Conservation (phyloP, 1,284 basidiomycete genomes). For the Cutaneotrichosporon daszewskae region DNA sequence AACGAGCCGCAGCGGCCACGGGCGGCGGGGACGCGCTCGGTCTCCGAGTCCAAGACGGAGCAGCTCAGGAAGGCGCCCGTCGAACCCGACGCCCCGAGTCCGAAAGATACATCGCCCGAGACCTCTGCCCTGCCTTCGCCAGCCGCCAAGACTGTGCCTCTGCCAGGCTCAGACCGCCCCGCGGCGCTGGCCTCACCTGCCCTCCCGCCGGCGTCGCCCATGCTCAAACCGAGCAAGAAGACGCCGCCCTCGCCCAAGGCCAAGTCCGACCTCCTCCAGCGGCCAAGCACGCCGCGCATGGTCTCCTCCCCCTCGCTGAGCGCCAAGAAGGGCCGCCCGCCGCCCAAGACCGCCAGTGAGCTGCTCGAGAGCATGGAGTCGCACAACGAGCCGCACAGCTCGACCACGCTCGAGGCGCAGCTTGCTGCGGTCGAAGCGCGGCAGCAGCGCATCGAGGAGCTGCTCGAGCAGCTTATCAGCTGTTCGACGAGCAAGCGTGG, state of each 20-base stretch:
- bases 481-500: conserved; percentile 1
- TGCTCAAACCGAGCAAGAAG: background rate
- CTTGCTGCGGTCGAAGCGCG: conserved; percentile 36
- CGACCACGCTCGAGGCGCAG: conserved; percentile 9
- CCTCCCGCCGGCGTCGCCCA: background rate
- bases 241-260: background rate
- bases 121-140: no score
- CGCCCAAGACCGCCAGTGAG: conserved; percentile 15
- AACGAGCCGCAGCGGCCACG: no score
- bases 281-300: background rate
- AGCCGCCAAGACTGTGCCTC: no score
- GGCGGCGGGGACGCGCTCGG: no score
- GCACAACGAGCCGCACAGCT: background rate
- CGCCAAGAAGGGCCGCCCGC: background rate
- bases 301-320: background rate
- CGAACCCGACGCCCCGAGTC: no score
- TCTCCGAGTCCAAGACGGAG: no score
- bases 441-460: conserved; percentile 40
- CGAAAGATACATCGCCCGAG: no score
- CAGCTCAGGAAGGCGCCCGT: no score
- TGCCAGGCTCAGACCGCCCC: no score
- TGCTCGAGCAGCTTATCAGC: conserved; percentile 19
- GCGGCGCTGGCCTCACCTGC: no score
- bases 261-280: background rate
- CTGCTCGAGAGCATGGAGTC: conserved; percentile 15